Evolutionary conservation across 805 yeast genomes (phyloP).

Genomic region (Millerago galiae): DNA sequence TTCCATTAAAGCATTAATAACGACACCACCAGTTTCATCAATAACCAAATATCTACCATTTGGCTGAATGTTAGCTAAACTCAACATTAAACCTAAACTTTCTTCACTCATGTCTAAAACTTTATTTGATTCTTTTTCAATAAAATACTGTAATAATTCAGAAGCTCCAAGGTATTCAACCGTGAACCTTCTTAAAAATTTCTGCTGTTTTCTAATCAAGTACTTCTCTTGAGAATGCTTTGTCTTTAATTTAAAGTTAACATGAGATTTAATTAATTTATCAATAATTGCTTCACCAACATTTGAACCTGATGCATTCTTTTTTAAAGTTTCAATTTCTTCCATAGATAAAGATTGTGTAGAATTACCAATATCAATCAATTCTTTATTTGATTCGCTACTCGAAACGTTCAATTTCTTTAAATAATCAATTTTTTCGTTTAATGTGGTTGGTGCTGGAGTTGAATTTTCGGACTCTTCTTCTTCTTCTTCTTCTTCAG

Average conservation of each 20-base stretch:
- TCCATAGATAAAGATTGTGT: slow-evolving; percentile 68
- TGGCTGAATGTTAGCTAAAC: slow-evolving; percentile 75
- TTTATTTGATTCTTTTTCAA: slow-evolving; percentile 60
- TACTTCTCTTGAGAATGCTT: slow-evolving; percentile 88
- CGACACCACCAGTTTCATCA: slow-evolving; percentile 94
- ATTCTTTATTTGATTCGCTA: slow-evolving; percentile 58
- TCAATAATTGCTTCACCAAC: slow-evolving; percentile 76
- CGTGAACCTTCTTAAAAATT: slow-evolving; percentile 80
- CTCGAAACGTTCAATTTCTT: slow-evolving; percentile 30
- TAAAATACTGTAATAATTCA: slow-evolving; percentile 63
- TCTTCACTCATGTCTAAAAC: slow-evolving; percentile 83
- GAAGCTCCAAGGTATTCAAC: slow-evolving; percentile 70
- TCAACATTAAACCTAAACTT: slow-evolving; percentile 69
- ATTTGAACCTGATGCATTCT: slow-evolving; percentile 50
- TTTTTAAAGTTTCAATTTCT: slow-evolving; percentile 83
- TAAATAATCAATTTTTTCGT: slow-evolving; percentile 21
- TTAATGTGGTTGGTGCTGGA: slow-evolving; percentile 19
- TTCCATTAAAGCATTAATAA: slow-evolving; percentile 80
- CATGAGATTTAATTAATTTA: slow-evolving; percentile 77
- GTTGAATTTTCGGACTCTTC: slow-evolving; percentile 19
- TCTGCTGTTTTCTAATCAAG: slow-evolving; percentile 83
- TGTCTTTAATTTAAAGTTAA: slow-evolving; percentile 83
- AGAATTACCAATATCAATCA: slow-evolving; percentile 59
- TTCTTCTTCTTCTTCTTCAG: slow-evolving; percentile 22
- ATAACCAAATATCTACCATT: slow-evolving; percentile 85